A percentile compares a stretch with the other conserved stretches of the same genome.
phyloP scores from a whole-genome alignment of 192 early-diverging fungal genomes.

The Coemansia sp. region DNA sequence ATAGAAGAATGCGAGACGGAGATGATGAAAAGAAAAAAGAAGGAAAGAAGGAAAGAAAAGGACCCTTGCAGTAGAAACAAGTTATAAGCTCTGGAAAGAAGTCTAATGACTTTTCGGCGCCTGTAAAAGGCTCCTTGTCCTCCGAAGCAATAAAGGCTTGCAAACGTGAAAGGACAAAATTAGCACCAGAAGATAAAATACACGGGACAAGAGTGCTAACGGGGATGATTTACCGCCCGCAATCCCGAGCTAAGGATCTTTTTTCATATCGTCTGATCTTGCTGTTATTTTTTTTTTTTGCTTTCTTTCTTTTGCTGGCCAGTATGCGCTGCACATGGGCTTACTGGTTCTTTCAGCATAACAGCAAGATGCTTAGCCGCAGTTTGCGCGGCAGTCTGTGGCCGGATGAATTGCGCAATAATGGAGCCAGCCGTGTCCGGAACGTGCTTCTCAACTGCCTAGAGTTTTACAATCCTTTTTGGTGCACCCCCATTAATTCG shows the following conservation, averaged over 20 bases:
- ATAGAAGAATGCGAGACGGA: neutral
- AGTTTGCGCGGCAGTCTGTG: too few relatives aligned
- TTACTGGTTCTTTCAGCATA: too few relatives aligned
- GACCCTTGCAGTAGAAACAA: slow-evolving; percentile 1
- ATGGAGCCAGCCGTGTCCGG: too few relatives aligned
- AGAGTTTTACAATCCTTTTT: neutral
- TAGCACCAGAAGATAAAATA: neutral
- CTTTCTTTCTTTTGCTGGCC: too few relatives aligned
- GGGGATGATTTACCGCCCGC: neutral
- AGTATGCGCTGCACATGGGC: too few relatives aligned
- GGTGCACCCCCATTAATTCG: neutral
- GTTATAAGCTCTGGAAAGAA: neutral
- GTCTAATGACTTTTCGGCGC: neutral
- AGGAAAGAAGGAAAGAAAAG: neutral
- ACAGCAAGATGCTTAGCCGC: too few relatives aligned
- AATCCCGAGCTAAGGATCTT: neutral
- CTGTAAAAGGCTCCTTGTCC: neutral
- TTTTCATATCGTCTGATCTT: too few relatives aligned
- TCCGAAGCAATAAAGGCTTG: neutral
- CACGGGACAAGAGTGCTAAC: neutral
- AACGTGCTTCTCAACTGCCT: too few relatives aligned
- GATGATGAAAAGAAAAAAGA: neutral
- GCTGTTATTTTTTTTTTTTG: too few relatives aligned
- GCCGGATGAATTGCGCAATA: too few relatives aligned
- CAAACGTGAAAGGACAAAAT: neutral